These are phyloP conservation scores for Carallia brachiata DNA, from an alignment of 345 rosid species.

Conservation along the genomic window DNA sequence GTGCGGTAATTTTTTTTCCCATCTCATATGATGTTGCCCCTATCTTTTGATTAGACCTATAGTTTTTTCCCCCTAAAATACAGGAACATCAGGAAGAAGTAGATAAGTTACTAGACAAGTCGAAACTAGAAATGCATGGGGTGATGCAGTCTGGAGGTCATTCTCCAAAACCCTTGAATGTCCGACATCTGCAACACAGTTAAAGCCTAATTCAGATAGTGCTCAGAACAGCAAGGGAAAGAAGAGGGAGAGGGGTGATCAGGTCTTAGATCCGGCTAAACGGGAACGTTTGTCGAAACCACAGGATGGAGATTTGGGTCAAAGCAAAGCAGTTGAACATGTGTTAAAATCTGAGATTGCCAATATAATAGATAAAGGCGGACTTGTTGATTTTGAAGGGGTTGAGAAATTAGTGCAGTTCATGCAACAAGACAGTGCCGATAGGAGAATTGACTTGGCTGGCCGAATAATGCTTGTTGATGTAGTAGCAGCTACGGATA, in stretches of 20 bases:
- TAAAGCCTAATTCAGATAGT: conserved; percentile 66
- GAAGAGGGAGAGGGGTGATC: conserved; percentile 88
- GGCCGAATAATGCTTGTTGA: conserved; percentile 65
- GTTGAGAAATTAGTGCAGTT: conserved; percentile 80
- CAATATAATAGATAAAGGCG: conserved; percentile 73
- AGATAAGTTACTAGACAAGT: conserved; percentile 62
- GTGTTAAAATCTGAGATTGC: conserved; percentile 60
- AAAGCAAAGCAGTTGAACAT: conserved; percentile 48
- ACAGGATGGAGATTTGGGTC: conserved; percentile 64
- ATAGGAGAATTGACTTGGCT: conserved; percentile 64
- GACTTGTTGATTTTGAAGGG: conserved; percentile 71
- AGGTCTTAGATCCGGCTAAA: conserved; percentile 60
- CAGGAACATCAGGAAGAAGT: conserved; percentile 74
- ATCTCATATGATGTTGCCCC: neutral
- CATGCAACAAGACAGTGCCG: conserved; percentile 64
- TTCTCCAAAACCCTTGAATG: conserved; percentile 73
- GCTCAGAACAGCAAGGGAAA: conserved; percentile 74
- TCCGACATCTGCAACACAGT: conserved; percentile 71
- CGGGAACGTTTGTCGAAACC: conserved; percentile 56
- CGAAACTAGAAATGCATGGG: conserved; percentile 70
- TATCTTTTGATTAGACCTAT: neutral
- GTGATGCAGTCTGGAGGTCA: conserved; percentile 74
- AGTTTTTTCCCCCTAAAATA: neutral
- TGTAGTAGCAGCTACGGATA: conserved; percentile 76
- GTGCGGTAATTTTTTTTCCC: conserved; percentile 12